phyloP scores from a whole-genome alignment of 768 basidiomycete genomes.

The Pulveroboletus frians region DNA sequence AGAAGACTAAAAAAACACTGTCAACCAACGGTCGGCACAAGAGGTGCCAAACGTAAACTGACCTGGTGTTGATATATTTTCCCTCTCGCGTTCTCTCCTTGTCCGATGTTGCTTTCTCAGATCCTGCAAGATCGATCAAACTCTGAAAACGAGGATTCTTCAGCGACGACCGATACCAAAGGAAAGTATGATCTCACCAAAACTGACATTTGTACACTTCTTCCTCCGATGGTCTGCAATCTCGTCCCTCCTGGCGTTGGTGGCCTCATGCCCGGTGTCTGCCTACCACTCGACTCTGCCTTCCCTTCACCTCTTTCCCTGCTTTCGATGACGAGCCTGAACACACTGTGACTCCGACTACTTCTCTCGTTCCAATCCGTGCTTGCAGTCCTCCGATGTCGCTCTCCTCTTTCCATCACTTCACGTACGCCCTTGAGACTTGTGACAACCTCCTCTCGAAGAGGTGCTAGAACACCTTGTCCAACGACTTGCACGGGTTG shows the following conservation, averaged over 20 bases:
- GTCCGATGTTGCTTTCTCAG: slow-evolving; percentile 92
- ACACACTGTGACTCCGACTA: slow-evolving; percentile 91
- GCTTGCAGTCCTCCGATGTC: slow-evolving; percentile 82
- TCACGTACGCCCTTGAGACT: slow-evolving; percentile 81
- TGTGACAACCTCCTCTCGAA: slow-evolving; percentile 92
- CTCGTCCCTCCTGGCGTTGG: slow-evolving; percentile 56
- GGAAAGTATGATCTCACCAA: slow-evolving; percentile 39
- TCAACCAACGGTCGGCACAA: not conserved
- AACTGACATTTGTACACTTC: slow-evolving; percentile 74
- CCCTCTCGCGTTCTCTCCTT: slow-evolving; percentile 96
- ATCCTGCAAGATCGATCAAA: slow-evolving; percentile 93
- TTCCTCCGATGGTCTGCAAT: slow-evolving; percentile 71
- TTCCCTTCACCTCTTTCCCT: slow-evolving; percentile 59
- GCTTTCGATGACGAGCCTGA: slow-evolving; percentile 88
- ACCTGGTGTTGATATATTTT: slow-evolving; percentile 93
- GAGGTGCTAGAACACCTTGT: slow-evolving; percentile 62
- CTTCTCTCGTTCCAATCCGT: slow-evolving; percentile 99
- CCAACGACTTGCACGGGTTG: slow-evolving; percentile 75
- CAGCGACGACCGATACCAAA: not conserved
- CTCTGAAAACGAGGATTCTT: slow-evolving; percentile 43
- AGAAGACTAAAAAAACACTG: slow-evolving; percentile 52
- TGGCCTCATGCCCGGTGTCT: slow-evolving; percentile 50
- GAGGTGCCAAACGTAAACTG: not conserved
- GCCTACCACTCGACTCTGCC: slow-evolving; percentile 35
- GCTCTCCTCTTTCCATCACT: slow-evolving; percentile 80